Conservation (phyloP, 768 basidiomycete species). For the Suillus plorans region DNA sequence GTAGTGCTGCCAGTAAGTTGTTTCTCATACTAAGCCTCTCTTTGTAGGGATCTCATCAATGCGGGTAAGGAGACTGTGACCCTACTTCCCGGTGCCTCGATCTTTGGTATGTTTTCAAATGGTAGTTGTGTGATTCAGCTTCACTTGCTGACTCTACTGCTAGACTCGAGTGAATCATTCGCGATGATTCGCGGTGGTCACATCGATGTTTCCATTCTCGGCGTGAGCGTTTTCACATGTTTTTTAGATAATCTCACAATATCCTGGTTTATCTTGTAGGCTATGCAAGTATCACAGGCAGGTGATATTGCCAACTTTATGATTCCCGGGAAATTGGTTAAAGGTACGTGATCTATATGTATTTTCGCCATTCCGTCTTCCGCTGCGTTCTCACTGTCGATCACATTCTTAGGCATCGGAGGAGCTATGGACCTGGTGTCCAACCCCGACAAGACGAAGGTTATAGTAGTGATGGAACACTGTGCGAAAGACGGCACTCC, state of each 20-base stretch:
- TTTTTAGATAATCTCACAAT: slow-evolving; percentile 7
- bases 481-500: slow-evolving; percentile 85
- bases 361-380: neutral
- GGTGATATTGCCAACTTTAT: slow-evolving; percentile 98
- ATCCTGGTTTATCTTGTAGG: slow-evolving; percentile 41
- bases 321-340: slow-evolving; percentile 93
- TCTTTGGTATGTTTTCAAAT: slow-evolving; percentile 65
- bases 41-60: slow-evolving; percentile 80
- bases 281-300: slow-evolving; percentile 91
- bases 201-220: slow-evolving; percentile 90
- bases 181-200: slow-evolving; percentile 98
- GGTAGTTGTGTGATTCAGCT: neutral
- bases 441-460: slow-evolving; percentile 93
- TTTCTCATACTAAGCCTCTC: slow-evolving; percentile 7
- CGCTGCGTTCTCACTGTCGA: slow-evolving; percentile 12
- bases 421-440: slow-evolving; percentile 97
- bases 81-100: slow-evolving; percentile 84
- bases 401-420: slow-evolving; percentile 68
- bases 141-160: slow-evolving; percentile 7
- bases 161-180: slow-evolving; percentile 91
- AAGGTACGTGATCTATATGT: slow-evolving; percentile 43
- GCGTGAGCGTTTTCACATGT: slow-evolving; percentile 50
- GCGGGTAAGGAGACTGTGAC: slow-evolving; percentile 96
- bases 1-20: slow-evolving; percentile 27
- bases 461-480: slow-evolving; percentile 90